phyloP scores from a whole-genome alignment of 768 basidiomycete species.

The Pulveroboletus sp. region DNA sequence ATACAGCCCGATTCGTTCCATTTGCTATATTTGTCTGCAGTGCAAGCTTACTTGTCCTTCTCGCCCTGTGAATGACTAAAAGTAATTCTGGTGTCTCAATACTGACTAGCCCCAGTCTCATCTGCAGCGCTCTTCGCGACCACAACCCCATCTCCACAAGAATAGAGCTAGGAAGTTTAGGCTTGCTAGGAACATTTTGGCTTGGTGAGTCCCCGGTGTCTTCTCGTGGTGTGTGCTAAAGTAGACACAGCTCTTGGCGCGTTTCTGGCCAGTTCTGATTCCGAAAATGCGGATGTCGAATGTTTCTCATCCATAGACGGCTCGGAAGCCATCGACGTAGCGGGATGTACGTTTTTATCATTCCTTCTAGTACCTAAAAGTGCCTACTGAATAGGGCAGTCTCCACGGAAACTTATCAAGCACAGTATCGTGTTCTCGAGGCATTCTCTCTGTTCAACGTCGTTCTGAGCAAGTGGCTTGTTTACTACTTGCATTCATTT shows the following conservation, averaged over 20 bases:
- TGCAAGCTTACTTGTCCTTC: slow-evolving; percentile 64
- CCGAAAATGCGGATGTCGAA: slow-evolving; percentile 78
- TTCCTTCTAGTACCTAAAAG: not conserved
- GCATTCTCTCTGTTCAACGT: slow-evolving; percentile 80
- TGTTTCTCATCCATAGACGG: slow-evolving; percentile 62
- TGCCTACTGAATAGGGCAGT: slow-evolving; percentile 41
- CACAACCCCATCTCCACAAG: slow-evolving; percentile 79
- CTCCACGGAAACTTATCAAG: slow-evolving; percentile 82
- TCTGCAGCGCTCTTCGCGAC: slow-evolving; percentile 59
- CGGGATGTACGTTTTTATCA: slow-evolving; percentile 55
- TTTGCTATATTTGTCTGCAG: slow-evolving; percentile 81
- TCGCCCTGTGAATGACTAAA: slow-evolving; percentile 53
- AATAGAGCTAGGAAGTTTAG: slow-evolving; percentile 70
- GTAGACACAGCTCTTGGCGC: slow-evolving; percentile 60
- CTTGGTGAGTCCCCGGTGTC: slow-evolving; percentile 49
- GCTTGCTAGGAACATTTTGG: slow-evolving; percentile 75
- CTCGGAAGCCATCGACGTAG: slow-evolving; percentile 53
- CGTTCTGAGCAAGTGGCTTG: slow-evolving; percentile 51
- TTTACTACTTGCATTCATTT: not conserved
- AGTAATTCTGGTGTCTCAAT: not conserved
- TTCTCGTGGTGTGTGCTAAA: slow-evolving; percentile 10
- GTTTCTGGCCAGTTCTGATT: slow-evolving; percentile 70
- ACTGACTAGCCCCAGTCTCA: slow-evolving; percentile 43
- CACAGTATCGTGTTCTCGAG: slow-evolving; percentile 83
- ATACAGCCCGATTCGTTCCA: slow-evolving; percentile 79